Evolutionary conservation across 2,329 filamentous ascomycete species (phyloP), one percentile per base, ranked within the genome.

Genomic region (Hawksworthiomyces lignivorus): DNA sequence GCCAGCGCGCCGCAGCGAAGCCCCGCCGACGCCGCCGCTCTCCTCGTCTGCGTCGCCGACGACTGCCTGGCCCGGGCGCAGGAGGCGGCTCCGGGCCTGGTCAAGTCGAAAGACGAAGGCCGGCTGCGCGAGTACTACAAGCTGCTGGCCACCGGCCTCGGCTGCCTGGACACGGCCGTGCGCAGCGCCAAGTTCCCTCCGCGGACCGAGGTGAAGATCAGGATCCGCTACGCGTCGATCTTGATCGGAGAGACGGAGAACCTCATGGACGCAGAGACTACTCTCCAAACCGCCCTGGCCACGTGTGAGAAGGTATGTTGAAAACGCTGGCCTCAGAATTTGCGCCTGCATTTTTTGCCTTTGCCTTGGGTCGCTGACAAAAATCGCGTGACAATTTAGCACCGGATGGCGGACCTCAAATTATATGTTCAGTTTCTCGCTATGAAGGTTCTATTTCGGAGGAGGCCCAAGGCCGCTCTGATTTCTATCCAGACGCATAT

Each of bases 231-330:
- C 60, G 84, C 84, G 2, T 77, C 74, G 26, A 64, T 89, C 7
- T 60, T 90, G 19, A 73, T 79, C 28, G 80, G 87, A 48, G 85
- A 90, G 62, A 89, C 84, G 2, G 81, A 85, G 26, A 88, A 88
- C 49, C 65, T 79, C 10, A 79, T 78, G 64, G 79, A 86, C 51
- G 81, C 82, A 1, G 84, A 89, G 59, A 82, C 79, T 11, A 70
- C 80, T 4, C 60, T 90, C 43, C 81, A 75, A 30, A 86, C 85
- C 59, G 83, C 82, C 7, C 80, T 85, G 41, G 73, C 76, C 3
- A 64, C 84, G 3, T 85, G 80, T 52, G 80, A 83, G 46, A 77
- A 80, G 62, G 76, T 78, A 60, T n/a, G n/a, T n/a, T n/a, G n/a
- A n/a, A n/a, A n/a, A n/a, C n/a, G n/a, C n/a, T n/a, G n/a, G n/a